These are phyloP conservation scores for Verruconis gallopava DNA, from an alignment of 2,329 filamentous ascomycete species.

Conservation along the genomic window DNA sequence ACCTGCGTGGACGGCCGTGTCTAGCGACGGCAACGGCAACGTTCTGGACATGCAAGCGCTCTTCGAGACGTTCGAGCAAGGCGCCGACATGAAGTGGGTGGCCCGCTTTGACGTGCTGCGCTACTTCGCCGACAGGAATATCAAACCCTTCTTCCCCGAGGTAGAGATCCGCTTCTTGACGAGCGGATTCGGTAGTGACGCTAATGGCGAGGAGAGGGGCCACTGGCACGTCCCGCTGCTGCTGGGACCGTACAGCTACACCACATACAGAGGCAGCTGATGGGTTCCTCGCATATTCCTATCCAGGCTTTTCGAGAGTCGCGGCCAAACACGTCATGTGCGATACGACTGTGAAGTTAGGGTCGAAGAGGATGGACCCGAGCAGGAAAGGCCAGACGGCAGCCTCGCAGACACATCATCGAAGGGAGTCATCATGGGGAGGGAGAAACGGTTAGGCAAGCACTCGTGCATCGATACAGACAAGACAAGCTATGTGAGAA, in stretches of 20 bases:
- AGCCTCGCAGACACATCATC: too few relatives aligned
- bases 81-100: constrained; percentile 45
- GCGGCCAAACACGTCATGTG: too few relatives aligned
- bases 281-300: too few relatives aligned
- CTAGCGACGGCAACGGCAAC: constrained; percentile 42
- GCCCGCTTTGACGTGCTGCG: constrained; percentile 58
- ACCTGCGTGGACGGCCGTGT: constrained; percentile 48
- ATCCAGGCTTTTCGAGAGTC: too few relatives aligned
- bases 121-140: constrained; percentile 51
- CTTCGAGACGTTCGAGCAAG: constrained; percentile 23
- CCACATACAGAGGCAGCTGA: constrained; percentile 56
- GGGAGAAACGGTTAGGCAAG: too few relatives aligned
- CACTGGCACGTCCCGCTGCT: constrained; percentile 71
- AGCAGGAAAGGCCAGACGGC: too few relatives aligned
- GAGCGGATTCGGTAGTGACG: constrained; percentile 26
- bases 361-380: too few relatives aligned
- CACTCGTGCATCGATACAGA: too few relatives aligned
- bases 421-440: too few relatives aligned
- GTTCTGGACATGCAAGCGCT: constrained; percentile 47
- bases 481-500: too few relatives aligned
- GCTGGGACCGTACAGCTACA: constrained; percentile 67
- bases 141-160: constrained; percentile 44
- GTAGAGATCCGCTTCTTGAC: constrained; percentile 41
- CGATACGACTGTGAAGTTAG: too few relatives aligned
- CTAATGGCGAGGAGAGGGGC: constrained; percentile 33